Evolutionary conservation across 2,329 filamentous ascomycete species (phyloP).

Genomic region (Lojkania enalia): DNA sequence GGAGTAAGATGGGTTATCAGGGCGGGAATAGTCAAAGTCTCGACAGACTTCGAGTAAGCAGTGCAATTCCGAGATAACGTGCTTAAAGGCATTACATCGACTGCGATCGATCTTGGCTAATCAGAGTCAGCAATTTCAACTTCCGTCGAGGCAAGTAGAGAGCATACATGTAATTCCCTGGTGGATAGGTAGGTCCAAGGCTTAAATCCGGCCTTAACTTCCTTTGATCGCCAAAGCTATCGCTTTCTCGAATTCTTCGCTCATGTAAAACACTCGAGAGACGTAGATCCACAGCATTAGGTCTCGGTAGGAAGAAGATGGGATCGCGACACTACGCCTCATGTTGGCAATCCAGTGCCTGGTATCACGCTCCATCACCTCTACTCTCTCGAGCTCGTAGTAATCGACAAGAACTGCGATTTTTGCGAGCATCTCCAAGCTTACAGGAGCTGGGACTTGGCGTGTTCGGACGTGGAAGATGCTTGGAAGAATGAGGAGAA

Average conservation of each 20-base stretch:
- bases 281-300: constrained; percentile 29
- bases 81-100: constrained; percentile 7
- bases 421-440: constrained; percentile 49
- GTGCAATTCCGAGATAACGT: constrained; percentile 4
- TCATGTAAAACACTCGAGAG: constrained; percentile 17
- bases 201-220: neutral
- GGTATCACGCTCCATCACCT: constrained; percentile 49
- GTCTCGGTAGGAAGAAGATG: constrained; percentile 16
- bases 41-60: constrained; percentile 10
- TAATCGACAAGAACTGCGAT: constrained; percentile 51
- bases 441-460: constrained; percentile 46
- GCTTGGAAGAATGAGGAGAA: constrained; percentile 49
- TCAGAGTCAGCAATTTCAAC: constrained; percentile 8
- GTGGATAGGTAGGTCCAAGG: constrained; percentile 11
- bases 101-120: constrained; percentile 9
- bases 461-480: constrained; percentile 51
- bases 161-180: constrained; percentile 3
- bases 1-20: constrained; percentile 1
- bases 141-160: constrained; percentile 7
- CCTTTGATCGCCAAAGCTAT: constrained; percentile 15
- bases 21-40: constrained; percentile 8
- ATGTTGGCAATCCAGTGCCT: constrained; percentile 23
- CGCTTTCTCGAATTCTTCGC: constrained; percentile 10
- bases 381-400: constrained; percentile 50
- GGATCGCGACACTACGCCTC: constrained; percentile 4